Evolutionary conservation across 805 yeast genomes (phyloP), one percentile per base, ranked within the genome.

Genomic region (Candida hispaniensis): DNA sequence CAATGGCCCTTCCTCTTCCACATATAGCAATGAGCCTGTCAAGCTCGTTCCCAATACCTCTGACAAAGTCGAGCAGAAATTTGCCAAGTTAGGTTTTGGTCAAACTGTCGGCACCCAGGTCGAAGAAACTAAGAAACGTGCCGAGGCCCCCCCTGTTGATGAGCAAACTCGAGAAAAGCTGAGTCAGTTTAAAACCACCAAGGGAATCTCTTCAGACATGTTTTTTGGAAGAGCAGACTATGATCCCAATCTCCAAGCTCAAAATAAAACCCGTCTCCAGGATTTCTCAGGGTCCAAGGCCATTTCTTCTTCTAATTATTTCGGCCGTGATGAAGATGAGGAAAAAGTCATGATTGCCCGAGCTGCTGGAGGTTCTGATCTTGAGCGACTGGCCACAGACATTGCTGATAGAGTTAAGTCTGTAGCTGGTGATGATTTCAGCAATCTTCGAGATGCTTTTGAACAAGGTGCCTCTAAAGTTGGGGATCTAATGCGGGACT

Each of bases 181-280:
- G 7, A 49, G 46, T 50, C 81, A 83, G 61, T 91, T 70, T 54
- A 96, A 96, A 39, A 63, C 62, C 24, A 95, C 86, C 55, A 88
- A 82, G 67, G 94, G 86, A 30, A 91, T 91, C 44, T 91, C 97
- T 0, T 86, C 96, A 2, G 97, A 91, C 59, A 93, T 86, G 61
- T 73, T 71, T 50, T 91, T 91, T 57, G 95, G 95, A 12, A 75
- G 94, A 51, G 88, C 86, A 26, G 62, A 74, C 15, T 82, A 71
- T 51, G 96, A 83, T 50, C 79, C 79, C 45, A 66, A 64, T 2
- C 80, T 81, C 23, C 78, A 78, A 38, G 67, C 67, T 28, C 95
- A 85, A 56, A 96, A 96, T 2, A 68, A 69, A 44, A 52, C 70
- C n/a, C 86, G 91, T 50, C 64, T 91, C 38, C 83, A 77, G 55